Conservation (phyloP, 192 early-diverging fungal species). For the Podila horticola region DNA sequence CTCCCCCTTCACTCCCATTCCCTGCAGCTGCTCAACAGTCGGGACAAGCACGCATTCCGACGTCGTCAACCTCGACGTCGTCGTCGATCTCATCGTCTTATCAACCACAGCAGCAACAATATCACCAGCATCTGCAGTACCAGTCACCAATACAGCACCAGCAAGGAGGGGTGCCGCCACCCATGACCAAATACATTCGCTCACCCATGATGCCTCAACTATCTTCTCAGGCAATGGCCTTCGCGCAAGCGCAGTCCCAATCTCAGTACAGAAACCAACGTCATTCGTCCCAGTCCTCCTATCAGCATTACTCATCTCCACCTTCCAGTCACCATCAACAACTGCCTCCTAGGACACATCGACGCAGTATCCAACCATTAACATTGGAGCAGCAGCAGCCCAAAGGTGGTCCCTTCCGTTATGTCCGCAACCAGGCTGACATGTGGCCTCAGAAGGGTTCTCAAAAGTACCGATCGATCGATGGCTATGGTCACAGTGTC, state of each 20-base stretch:
- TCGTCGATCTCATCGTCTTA: slow-evolving; percentile 11
- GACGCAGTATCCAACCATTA: slow-evolving; percentile 51
- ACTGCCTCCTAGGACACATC: slow-evolving; percentile 39
- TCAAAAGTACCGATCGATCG: slow-evolving; percentile 51
- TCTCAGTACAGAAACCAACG: slow-evolving; percentile 14
- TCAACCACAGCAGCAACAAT: slow-evolving; percentile 5
- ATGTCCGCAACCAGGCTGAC: slow-evolving; percentile 46
- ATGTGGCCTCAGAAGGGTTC: slow-evolving; percentile 51
- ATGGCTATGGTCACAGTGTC: slow-evolving; percentile 40
- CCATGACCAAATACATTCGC: slow-evolving; percentile 38
- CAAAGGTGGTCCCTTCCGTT: slow-evolving; percentile 47
- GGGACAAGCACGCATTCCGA: not conserved
- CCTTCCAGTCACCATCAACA: slow-evolving; percentile 14
- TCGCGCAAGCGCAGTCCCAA: slow-evolving; percentile 22
- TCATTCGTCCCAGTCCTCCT: slow-evolving; percentile 7
- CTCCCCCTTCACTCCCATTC: not conserved
- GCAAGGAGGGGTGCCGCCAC: slow-evolving; percentile 23
- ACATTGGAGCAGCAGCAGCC: slow-evolving; percentile 48
- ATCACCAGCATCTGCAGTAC: slow-evolving; percentile 8
- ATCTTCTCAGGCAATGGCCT: slow-evolving; percentile 47
- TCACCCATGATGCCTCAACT: slow-evolving; percentile 47
- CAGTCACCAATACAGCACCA: slow-evolving; percentile 15
- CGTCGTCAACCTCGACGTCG: not conserved
- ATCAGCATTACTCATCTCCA: slow-evolving; percentile 15
- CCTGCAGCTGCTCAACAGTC: not conserved